Evolutionary conservation across 257 asterid species (phyloP).

Genomic region (Capsicum pubescens): DNA sequence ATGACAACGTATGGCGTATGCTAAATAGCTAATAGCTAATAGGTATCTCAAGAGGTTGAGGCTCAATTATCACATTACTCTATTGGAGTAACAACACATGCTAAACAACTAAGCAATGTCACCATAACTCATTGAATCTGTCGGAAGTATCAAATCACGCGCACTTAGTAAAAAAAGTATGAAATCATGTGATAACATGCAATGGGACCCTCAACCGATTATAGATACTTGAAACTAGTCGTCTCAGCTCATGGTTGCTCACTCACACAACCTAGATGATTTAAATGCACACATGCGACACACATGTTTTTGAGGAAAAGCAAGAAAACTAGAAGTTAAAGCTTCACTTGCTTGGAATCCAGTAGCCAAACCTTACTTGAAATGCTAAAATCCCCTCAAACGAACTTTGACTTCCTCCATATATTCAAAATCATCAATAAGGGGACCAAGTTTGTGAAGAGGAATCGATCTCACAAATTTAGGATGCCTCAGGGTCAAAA

Average conservation of each 20-base stretch:
- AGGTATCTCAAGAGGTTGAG: no score
- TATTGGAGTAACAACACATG: not conserved
- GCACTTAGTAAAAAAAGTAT: not conserved
- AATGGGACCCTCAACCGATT: no score
- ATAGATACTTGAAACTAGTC: no score
- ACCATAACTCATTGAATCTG: not conserved
- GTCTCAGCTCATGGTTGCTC: no score
- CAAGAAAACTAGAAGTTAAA: no score
- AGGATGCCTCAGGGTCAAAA: not conserved
- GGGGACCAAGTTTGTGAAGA: not conserved
- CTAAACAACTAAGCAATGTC: not conserved
- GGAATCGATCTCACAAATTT: not conserved
- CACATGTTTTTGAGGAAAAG: no score
- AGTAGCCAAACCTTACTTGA: not conserved
- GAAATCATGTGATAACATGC: not conserved
- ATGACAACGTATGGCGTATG: no score
- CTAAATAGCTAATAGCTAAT: no score
- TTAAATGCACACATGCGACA: no score
- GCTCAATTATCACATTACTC: no score
- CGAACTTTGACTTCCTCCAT: not conserved
- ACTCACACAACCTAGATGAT: no score
- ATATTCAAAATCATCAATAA: not conserved
- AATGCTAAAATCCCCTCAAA: not conserved
- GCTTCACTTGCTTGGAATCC: no score
- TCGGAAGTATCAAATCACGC: not conserved